Conservation (phyloP, 768 basidiomycete genomes). For the Russula emetica region DNA sequence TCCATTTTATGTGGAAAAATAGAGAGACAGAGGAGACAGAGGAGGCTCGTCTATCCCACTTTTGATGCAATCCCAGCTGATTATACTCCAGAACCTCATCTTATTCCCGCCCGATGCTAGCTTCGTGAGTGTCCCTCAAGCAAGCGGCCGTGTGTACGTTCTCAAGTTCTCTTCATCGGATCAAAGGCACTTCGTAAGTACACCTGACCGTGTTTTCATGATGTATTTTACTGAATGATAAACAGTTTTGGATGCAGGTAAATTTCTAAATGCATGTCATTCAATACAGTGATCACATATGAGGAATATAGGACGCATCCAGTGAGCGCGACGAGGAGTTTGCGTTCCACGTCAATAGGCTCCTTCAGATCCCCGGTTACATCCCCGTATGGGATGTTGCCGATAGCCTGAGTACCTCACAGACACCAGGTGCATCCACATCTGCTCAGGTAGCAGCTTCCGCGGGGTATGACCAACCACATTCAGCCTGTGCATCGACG, state of each 20-base stretch:
- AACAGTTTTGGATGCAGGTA: slow-evolving; percentile 87
- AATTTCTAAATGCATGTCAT: not conserved
- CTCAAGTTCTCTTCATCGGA: slow-evolving; percentile 90
- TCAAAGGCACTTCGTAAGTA: slow-evolving; percentile 81
- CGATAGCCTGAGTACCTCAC: slow-evolving; percentile 31
- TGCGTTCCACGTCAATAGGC: slow-evolving; percentile 62
- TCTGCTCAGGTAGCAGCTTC: slow-evolving; percentile 36
- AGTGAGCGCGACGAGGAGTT: slow-evolving; percentile 67
- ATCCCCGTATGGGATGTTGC: slow-evolving; percentile 52
- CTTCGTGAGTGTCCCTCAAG: slow-evolving; percentile 69
- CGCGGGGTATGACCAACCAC: slow-evolving; percentile 13
- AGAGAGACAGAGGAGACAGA: slow-evolving; percentile 54
- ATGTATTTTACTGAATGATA: not conserved
- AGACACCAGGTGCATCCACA: slow-evolving; percentile 44
- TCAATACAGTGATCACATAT: not conserved
- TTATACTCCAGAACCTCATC: slow-evolving; percentile 63
- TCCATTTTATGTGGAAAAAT: slow-evolving; percentile 81
- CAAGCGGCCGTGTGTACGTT: slow-evolving; percentile 72
- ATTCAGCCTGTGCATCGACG: not conserved
- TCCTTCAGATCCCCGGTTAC: slow-evolving; percentile 63
- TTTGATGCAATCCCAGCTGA: slow-evolving; percentile 6
- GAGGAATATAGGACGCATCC: slow-evolving; percentile 54
- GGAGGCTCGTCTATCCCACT: slow-evolving; percentile 46
- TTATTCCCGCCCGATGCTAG: slow-evolving; percentile 83
- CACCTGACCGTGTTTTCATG: not conserved